Percentiles rank a stretch among this genome's conserved stretches.
These are phyloP conservation scores for Boletus tylopilopsis DNA, from an alignment of 768 basidiomycete genomes.

Conservation along the genomic window DNA sequence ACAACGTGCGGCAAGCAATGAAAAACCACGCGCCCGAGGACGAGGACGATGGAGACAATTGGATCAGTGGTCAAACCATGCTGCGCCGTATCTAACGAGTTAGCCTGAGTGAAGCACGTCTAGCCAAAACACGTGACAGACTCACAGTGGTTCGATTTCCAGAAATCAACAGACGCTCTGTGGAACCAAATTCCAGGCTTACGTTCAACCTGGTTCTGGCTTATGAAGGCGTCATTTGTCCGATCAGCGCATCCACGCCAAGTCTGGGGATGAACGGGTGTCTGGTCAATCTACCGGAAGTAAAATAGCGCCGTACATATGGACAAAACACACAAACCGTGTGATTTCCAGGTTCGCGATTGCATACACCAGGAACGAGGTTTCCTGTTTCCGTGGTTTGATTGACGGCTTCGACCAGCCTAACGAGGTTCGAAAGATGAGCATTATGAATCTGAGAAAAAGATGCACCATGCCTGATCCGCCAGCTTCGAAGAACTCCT, in stretches of 20 bases:
- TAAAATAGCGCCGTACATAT: not conserved
- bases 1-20: too few relatives aligned
- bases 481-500: slow-evolving; percentile 88
- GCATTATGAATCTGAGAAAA: not conserved
- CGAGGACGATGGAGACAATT: slow-evolving; percentile 52
- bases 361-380: slow-evolving; percentile 87
- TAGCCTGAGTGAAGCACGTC: not conserved
- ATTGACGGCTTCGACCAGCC: slow-evolving; percentile 95
- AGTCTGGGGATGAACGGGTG: slow-evolving; percentile 88
- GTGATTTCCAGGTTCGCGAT: slow-evolving; percentile 95
- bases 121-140: too few relatives aligned
- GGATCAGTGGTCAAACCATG: slow-evolving; percentile 69
- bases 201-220: slow-evolving; percentile 35
- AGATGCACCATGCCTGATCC: slow-evolving; percentile 82
- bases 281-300: slow-evolving; percentile 63
- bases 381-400: slow-evolving; percentile 84
- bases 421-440: not conserved
- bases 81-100: slow-evolving; percentile 65
- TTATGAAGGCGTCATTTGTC: slow-evolving; percentile 67
- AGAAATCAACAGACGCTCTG: slow-evolving; percentile 97
- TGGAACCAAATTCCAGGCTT: slow-evolving; percentile 96
- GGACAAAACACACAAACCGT: slow-evolving; percentile 52
- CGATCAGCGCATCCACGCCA: slow-evolving; percentile 84
- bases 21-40: slow-evolving; percentile 58
- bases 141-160: slow-evolving; percentile 97